Evolutionary conservation across 805 yeast genomes (phyloP).

Genomic region (Metschnikowia henanensis): DNA sequence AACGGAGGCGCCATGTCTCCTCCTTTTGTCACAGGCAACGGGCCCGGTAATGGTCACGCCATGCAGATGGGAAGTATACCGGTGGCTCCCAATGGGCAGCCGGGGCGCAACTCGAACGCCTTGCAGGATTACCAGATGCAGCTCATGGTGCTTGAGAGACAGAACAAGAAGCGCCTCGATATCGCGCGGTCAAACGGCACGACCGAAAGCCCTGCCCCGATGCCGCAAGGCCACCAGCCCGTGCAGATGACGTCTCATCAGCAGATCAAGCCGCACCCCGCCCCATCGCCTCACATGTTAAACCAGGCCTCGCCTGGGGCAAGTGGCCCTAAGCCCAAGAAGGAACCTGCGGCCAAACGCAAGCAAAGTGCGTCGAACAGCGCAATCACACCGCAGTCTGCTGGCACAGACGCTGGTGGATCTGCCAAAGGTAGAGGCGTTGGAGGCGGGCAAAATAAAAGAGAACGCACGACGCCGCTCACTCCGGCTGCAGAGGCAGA

Average conservation of each 20-base stretch:
- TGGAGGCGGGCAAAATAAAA: conserved; percentile 28
- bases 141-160: conserved; percentile 69
- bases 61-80: conserved; percentile 6
- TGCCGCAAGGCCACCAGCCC: conserved; percentile 16
- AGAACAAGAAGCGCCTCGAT: conserved; percentile 67
- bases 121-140: conserved; percentile 83
- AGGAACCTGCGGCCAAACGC: conserved; percentile 30
- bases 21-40: conserved; percentile 3
- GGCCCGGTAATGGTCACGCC: neutral
- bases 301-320: conserved; percentile 36
- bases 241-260: conserved; percentile 10
- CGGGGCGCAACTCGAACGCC: conserved; percentile 48
- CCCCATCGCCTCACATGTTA: conserved; percentile 34
- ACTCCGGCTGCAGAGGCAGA: conserved; percentile 43
- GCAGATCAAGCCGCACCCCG: conserved; percentile 23
- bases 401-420: conserved; percentile 15
- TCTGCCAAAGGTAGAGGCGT: conserved; percentile 6
- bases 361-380: conserved; percentile 28
- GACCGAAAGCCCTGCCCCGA: conserved; percentile 8
- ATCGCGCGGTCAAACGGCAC: conserved; percentile 42
- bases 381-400: conserved; percentile 18
- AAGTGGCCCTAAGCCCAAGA: conserved; percentile 27
- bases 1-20: conserved; percentile 5
- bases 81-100: conserved; percentile 10
- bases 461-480: conserved; percentile 39